Percentiles rank a stretch among this genome's conserved stretches.
Evolutionary conservation across 192 early-diverging fungal genomes (phyloP).

Genomic region (Rhizoclosmatium globosum): DNA sequence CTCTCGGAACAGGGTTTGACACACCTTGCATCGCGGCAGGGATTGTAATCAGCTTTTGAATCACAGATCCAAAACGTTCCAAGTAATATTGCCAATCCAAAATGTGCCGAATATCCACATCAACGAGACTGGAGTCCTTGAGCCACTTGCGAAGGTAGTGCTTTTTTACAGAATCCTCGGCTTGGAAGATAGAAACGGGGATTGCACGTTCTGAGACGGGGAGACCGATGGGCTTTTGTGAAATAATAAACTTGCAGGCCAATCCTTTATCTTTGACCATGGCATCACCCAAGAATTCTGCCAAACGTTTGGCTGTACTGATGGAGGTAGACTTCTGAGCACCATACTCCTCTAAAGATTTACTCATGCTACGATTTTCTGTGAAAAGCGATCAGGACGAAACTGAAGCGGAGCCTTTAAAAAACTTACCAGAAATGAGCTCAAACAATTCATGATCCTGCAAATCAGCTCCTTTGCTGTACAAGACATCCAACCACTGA

Average conservation of each 20-base stretch:
- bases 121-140: slow-evolving; percentile 72
- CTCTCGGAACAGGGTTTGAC: slow-evolving; percentile 89
- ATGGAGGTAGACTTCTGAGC: slow-evolving; percentile 94
- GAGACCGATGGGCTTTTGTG: slow-evolving; percentile 77
- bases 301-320: slow-evolving; percentile 91
- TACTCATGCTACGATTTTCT: slow-evolving; percentile 97
- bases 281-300: slow-evolving; percentile 96
- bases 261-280: slow-evolving; percentile 98
- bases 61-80: slow-evolving; percentile 93
- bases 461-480: slow-evolving; percentile 80
- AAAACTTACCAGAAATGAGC: slow-evolving; percentile 71
- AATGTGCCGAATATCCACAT: slow-evolving; percentile 89
- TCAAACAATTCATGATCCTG: slow-evolving; percentile 92
- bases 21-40: slow-evolving; percentile 98
- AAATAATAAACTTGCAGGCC: slow-evolving; percentile 95
- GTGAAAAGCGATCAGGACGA: too few species aligned
- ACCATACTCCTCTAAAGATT: slow-evolving; percentile 92
- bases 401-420: too few species aligned
- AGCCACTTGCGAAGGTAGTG: slow-evolving; percentile 95
- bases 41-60: slow-evolving; percentile 98
- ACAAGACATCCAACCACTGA: slow-evolving; percentile 95
- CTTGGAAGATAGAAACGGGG: slow-evolving; percentile 93
- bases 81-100: slow-evolving; percentile 98
- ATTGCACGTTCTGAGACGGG: slow-evolving; percentile 95
- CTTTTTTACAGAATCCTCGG: slow-evolving; percentile 75